A percentile compares a stretch with the other conserved stretches of the same genome.
Evolutionary conservation across 2,329 filamentous ascomycete species (phyloP).

Genomic region (Neopestalotiopsis sp.): DNA sequence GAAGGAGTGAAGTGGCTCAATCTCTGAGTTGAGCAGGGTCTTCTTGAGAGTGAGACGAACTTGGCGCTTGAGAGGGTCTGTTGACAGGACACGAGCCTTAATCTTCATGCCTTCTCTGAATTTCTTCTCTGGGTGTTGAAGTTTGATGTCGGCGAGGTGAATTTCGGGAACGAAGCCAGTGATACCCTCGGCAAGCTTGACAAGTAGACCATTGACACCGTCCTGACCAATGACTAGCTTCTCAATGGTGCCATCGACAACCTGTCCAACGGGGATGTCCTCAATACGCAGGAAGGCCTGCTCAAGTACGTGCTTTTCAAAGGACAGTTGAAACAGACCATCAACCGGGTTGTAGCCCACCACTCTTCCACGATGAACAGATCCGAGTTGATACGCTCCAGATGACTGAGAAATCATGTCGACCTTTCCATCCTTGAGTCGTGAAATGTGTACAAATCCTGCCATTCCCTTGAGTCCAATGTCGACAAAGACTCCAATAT

Average conservation of each 20-base stretch:
- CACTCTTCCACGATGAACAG: conserved; percentile 80
- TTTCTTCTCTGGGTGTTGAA: conserved; percentile 95
- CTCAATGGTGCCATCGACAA: conserved; percentile 83
- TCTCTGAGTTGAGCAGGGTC: conserved; percentile 87
- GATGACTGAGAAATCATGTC: conserved; percentile 78
- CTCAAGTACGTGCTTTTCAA: conserved; percentile 81
- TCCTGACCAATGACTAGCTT: conserved; percentile 79
- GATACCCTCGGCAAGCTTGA: conserved; percentile 86
- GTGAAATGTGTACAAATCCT: conserved; percentile 95
- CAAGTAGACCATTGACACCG: conserved; percentile 81
- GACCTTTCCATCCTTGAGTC: conserved; percentile 87
- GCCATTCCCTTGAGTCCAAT: conserved; percentile 69
- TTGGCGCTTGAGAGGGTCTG: conserved; percentile 75
- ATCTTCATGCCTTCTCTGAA: conserved; percentile 87
- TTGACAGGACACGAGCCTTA: conserved; percentile 84
- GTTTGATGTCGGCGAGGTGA: conserved; percentile 84
- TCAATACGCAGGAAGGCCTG: conserved; percentile 92
- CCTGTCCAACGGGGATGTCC: conserved; percentile 80
- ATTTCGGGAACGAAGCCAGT: conserved; percentile 86
- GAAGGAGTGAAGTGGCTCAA: conserved; percentile 78
- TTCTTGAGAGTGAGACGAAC: conserved; percentile 93
- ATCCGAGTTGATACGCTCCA: conserved; percentile 79
- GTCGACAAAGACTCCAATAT: conserved; percentile 81
- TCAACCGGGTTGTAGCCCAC: conserved; percentile 88
- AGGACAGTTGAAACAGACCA: conserved; percentile 82